Evolutionary conservation across 345 rosid genomes (phyloP), one percentile per base, ranked within the genome.

Genomic region (Erucastrum elatum): DNA sequence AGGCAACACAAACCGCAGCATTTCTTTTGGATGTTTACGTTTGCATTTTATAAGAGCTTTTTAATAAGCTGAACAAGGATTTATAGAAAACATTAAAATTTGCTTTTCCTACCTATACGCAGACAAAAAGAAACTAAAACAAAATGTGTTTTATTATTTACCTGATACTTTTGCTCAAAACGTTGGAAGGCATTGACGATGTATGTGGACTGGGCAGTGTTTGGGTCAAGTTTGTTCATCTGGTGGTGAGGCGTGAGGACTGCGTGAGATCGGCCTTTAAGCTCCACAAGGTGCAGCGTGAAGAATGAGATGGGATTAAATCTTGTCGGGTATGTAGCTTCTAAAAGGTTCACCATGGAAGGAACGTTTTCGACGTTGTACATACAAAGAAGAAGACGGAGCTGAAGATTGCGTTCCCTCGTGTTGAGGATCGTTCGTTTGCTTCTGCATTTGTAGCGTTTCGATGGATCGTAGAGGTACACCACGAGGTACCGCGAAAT

Each of bases 391-490:
- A 89, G 86, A 34, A 89, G 67, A 61, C 88, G 85, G 0, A 89
- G 80, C 55, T 84, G 86, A 61, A 81, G 76, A 67, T 71, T 79
- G 13, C 79, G 27, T 77, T 73, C n/a, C 5, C 73, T 65, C 13
- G 77, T 72, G 74, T 85, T 86, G 29, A 75, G 78, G n/a, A 89
- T 81, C 1, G 90, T 87, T 80, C 89, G 77, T 70, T 88, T 84
- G 77, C 77, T 86, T 70, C 81, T 80, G 55, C 89, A 80, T 2
- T 86, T 66, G 70, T 78, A 89, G 15, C 89, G 86, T 77, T 82
- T 83, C 10, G 93, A 84, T 30, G 93, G 93, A 75, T 89, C 90
- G 66, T 89, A 89, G 0, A 89, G 77, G 53, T 80, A 64, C 70
- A 81, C 84, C 0, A 89, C 83, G 4, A 87, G 72, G 4, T 84